Evolutionary conservation across 805 yeast species (phyloP), one percentile per base, ranked within the genome.

Genomic region (Pichia rugopelliculosa): DNA sequence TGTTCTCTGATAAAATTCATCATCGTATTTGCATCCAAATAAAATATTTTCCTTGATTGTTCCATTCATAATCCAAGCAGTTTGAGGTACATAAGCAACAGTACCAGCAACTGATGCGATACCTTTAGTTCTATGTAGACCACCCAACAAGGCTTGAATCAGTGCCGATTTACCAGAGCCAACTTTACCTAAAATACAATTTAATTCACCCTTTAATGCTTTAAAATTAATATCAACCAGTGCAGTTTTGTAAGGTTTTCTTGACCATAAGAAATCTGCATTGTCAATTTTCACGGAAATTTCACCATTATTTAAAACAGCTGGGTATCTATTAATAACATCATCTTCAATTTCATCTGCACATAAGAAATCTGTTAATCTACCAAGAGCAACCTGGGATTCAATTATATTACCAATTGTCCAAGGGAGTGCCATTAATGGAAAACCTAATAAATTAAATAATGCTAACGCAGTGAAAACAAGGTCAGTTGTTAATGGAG

Each of bases 1-100:
- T 0, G 96, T 91, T 55, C 75, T 75, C 30, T 82, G 76, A 66
- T 93, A 93, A 58, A 90, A 90, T 3, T 74, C 84, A 12, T 84
- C 76, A 58, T 93, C 97, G 61, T 71, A 87, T 56, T 75, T 82
- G 60, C 83, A 87, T 20, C 99, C 99, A 67, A 93, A 93, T 45
- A 89, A 65, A 59, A 93, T 87, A 61, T 93, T 93, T 26, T 93
- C 97, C 56, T 79, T 84, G 6, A 93, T 91, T 3, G 95, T 74
- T 33, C 96, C 98, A 62, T 93, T 93, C 85, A 89, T 84, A 53
- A 93, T 89, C 99, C 99, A 93, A 1, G 99, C 95, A 36, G 85
- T 73, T 59, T 81, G 87, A 1, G 85, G 71, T 59, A 84, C 80
- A 55, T 78, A 80, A 0, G 85, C 84, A 39, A 79, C 59, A 2